Base-by-base conservation (phyloP, 1,139 yeast genomes). In the Kazachstania sp. region DNA sequence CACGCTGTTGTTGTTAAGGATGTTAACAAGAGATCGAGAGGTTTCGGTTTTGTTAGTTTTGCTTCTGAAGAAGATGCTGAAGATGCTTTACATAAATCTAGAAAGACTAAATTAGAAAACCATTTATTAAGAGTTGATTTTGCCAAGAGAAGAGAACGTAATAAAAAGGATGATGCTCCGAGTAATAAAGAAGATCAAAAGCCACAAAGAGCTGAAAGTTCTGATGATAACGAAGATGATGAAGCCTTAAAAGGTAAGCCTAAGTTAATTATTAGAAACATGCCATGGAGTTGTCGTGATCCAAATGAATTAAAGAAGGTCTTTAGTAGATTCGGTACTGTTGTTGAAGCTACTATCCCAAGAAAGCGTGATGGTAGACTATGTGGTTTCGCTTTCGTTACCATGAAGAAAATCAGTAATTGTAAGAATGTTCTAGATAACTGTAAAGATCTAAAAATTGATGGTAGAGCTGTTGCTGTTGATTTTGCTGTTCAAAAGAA, bases 21-120 rank as follows among this genome's bases (percentile, higher is more conserved):
- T 63, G 71, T 74, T 13, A 79, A 83, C 43, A 78, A 84, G 34
- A 65, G 69, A 37, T 86, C 95, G 4, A 77, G 94, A 66, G 97
- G 98, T 1, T 94, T 88, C 67, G 99, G 98, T 7, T 94, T 94
- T 67, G 98, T 88, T 16, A 83, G 95, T 42, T 92, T 94, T 65
- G 79, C 86, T 2, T 71, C 78, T 50, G 90, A 86, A 53, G 95
- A 86, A 44, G 98, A 94, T 64, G 86, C 97, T 0, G 66, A 77
- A 41, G 71, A 77, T 37, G 97, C 97, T 0, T 71, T 88, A 53
- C 78, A 73, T 12, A 78, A 81, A 53, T 71, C 90, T 13, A 74
- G 79, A 60, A 83, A 76, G 61, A 61, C 72, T 44, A 85, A 83
- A 59, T 78, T 92, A 56, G 74, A 84, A 51, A 81, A 78, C 37